Evolutionary conservation across 306 rosid genomes (phyloP).

Genomic region (Vigna radiata): DNA sequence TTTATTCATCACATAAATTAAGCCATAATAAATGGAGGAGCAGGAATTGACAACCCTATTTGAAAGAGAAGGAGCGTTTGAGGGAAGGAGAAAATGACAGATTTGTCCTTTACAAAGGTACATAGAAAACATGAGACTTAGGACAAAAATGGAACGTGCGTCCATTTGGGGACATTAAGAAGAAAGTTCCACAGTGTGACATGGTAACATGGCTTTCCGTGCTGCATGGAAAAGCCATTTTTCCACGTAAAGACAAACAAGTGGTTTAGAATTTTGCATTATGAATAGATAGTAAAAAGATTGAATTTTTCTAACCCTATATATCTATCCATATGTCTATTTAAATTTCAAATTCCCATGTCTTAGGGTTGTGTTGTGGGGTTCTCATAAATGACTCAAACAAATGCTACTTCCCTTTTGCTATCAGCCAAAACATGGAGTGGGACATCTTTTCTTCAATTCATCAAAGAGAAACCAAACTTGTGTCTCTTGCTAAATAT

Average conservation of each 20-base stretch:
- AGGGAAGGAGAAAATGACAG: not conserved
- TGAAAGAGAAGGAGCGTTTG: slow-evolving; percentile 12
- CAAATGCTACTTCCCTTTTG: not conserved
- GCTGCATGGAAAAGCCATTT: slow-evolving; percentile 17
- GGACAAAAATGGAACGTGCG: not conserved
- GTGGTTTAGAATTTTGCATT: slow-evolving; percentile 1
- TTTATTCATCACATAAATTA: too few species aligned
- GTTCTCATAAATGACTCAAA: slow-evolving; percentile 12
- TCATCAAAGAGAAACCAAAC: not conserved
- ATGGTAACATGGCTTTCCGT: too few species aligned
- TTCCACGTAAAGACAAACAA: slow-evolving; percentile 21
- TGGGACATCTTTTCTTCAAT: not conserved
- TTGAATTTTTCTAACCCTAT: not conserved
- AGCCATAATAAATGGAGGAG: not conserved
- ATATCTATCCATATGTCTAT: not conserved
- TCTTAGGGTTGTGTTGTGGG: not conserved
- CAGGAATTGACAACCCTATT: not conserved
- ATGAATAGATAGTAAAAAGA: not conserved
- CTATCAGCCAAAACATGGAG: slow-evolving; percentile 7
- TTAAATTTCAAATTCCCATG: slow-evolving; percentile 39
- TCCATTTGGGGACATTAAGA: not conserved
- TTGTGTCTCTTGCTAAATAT: too few species aligned
- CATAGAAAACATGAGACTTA: not conserved
- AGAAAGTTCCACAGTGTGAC: not conserved
- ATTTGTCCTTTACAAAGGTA: not conserved